These are phyloP conservation scores for Zygnema circumcarinatum DNA, from an alignment of 139 green algal species.

Conservation along the genomic window DNA sequence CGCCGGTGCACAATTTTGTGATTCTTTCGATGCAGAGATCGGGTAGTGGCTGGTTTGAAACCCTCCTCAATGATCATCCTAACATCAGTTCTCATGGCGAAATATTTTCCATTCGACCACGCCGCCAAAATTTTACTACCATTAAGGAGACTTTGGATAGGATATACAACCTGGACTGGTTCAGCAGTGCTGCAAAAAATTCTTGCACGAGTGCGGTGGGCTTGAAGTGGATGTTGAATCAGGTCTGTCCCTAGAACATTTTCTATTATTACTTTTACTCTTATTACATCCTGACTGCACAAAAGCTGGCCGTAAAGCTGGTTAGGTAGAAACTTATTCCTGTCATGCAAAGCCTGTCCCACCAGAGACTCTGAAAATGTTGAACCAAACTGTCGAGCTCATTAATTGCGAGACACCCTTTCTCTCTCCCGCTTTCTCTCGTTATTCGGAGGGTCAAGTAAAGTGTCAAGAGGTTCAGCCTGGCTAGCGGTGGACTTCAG, in stretches of 20 bases:
- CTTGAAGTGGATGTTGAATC: constrained; percentile 58
- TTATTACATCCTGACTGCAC: background rate
- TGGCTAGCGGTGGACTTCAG: too few relatives aligned
- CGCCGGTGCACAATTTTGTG: constrained; percentile 40
- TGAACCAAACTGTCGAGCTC: too few relatives aligned
- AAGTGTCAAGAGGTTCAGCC: too few relatives aligned
- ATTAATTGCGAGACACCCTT: too few relatives aligned
- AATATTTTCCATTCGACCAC: constrained; percentile 26
- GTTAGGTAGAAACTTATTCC: too few relatives aligned
- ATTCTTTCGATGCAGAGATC: constrained; percentile 55
- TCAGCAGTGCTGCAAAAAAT: constrained; percentile 40
- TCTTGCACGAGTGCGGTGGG: constrained; percentile 37
- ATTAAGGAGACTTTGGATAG: constrained; percentile 30
- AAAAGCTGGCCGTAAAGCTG: background rate
- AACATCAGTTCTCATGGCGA: constrained; percentile 48
- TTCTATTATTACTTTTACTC: background rate
- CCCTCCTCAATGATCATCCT: constrained; percentile 47
- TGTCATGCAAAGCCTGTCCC: too few relatives aligned
- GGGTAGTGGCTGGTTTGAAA: constrained; percentile 57
- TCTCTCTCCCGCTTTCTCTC: too few relatives aligned
- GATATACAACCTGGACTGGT: constrained; percentile 40
- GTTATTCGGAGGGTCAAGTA: too few relatives aligned
- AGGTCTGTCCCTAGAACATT: constrained; percentile 29
- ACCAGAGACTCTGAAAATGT: too few relatives aligned
- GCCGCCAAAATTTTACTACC: constrained; percentile 7